Percentiles rank a stretch among this genome's conserved stretches.
phyloP scores from a whole-genome alignment of 2,329 filamentous ascomycete genomes.

The Waltergamsia citrina region DNA sequence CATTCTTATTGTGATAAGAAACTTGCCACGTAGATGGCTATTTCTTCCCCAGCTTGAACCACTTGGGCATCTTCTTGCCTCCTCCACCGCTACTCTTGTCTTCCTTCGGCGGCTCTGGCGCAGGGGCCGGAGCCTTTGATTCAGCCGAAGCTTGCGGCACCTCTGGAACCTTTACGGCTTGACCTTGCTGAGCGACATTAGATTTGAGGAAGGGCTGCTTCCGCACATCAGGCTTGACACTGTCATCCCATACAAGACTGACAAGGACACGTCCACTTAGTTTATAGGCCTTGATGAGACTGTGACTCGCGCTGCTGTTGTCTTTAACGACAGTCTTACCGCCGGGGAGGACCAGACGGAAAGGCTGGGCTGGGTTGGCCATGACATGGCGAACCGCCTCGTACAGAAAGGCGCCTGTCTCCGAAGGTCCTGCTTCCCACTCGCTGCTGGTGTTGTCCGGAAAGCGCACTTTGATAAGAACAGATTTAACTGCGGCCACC shows the following conservation, averaged over 20 bases:
- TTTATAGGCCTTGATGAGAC: slow-evolving; percentile 63
- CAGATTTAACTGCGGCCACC: slow-evolving; percentile 54
- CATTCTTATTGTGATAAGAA: background rate
- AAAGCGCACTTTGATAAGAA: slow-evolving; percentile 74
- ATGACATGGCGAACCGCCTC: slow-evolving; percentile 65
- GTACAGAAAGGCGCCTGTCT: slow-evolving; percentile 67
- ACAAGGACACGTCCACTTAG: slow-evolving; percentile 64
- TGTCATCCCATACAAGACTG: slow-evolving; percentile 65
- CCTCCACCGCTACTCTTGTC: slow-evolving; percentile 21
- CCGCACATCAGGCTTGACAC: slow-evolving; percentile 45
- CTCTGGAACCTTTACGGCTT: slow-evolving; percentile 56
- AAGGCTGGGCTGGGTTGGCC: slow-evolving; percentile 52
- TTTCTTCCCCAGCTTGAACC: slow-evolving; percentile 68
- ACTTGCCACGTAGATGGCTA: slow-evolving; percentile 15
- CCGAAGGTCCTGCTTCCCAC: slow-evolving; percentile 56
- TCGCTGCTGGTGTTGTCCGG: slow-evolving; percentile 77
- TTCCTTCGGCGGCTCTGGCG: slow-evolving; percentile 15
- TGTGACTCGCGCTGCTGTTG: slow-evolving; percentile 33
- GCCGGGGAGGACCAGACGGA: slow-evolving; percentile 60
- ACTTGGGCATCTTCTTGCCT: slow-evolving; percentile 52
- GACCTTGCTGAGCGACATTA: slow-evolving; percentile 50
- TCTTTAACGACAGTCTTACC: slow-evolving; percentile 39
- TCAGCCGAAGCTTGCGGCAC: slow-evolving; percentile 31
- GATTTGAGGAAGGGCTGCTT: slow-evolving; percentile 49
- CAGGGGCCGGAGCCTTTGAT: slow-evolving; percentile 13